These are phyloP conservation scores for Phaeotremella fagi DNA, from an alignment of 768 basidiomycete species.

Conservation along the genomic window DNA sequence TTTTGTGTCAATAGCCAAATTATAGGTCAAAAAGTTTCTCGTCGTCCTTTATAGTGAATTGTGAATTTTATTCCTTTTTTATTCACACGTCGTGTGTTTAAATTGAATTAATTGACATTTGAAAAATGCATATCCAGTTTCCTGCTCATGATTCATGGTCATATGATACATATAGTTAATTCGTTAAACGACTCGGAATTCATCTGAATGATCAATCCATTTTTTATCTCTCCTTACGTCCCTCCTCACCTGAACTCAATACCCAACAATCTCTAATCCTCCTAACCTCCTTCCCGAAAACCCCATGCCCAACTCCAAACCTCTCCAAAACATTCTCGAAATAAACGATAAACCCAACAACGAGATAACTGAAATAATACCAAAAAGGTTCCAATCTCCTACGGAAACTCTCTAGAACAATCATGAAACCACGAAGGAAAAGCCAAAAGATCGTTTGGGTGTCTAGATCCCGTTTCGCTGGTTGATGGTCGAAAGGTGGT, in stretches of 20 bases:
- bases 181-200: too few relatives aligned
- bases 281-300: constrained; percentile 16
- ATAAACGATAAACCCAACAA: constrained; percentile 20
- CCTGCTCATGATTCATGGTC: too few relatives aligned
- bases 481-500: constrained; percentile 35
- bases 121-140: too few relatives aligned
- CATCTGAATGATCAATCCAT: background rate
- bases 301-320: background rate
- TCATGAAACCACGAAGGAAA: constrained; percentile 7
- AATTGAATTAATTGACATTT: too few relatives aligned
- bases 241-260: background rate
- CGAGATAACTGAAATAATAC: constrained; percentile 20
- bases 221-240: background rate
- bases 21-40: too few relatives aligned
- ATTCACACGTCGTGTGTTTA: too few relatives aligned
- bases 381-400: constrained; percentile 11
- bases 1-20: too few relatives aligned
- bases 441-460: background rate
- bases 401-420: constrained; percentile 10
- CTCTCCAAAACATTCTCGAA: constrained; percentile 16
- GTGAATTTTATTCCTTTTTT: too few relatives aligned
- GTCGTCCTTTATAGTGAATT: too few relatives aligned
- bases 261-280: constrained; percentile 32
- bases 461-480: constrained; percentile 28
- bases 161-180: too few relatives aligned